A percentile compares a stretch with the other conserved stretches of the same genome.
Evolutionary conservation across 2,329 filamentous ascomycete genomes (phyloP).

Genomic region (Sarocladiaceae sp.): DNA sequence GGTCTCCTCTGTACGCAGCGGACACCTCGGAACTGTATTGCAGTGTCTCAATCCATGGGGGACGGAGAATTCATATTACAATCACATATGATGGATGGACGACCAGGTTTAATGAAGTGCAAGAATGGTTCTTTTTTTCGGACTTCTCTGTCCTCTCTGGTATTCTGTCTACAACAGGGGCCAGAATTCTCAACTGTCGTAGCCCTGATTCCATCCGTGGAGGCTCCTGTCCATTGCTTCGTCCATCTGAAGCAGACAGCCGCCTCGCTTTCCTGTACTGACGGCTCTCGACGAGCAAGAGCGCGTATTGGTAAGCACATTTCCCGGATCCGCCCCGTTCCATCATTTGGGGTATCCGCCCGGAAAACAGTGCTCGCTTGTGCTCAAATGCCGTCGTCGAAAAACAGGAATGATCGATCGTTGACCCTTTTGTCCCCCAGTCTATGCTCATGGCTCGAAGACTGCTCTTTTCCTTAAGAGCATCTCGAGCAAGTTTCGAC

Average conservation of each 20-base stretch:
- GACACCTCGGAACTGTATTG: no score
- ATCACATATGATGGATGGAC: no score
- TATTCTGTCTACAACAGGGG: slow-evolving; percentile 11
- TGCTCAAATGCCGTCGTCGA: slow-evolving; percentile 7
- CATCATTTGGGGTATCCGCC: slow-evolving; percentile 10
- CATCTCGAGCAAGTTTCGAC: slow-evolving; percentile 32
- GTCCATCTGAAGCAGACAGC: not conserved
- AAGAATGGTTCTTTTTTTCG: slow-evolving; percentile 1
- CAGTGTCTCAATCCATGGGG: no score
- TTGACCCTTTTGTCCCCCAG: slow-evolving; percentile 14
- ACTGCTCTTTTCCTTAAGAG: slow-evolving; percentile 24
- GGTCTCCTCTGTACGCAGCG: no score
- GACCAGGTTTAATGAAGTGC: no score
- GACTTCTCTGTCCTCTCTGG: slow-evolving; percentile 17
- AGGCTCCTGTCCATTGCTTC: slow-evolving; percentile 1
- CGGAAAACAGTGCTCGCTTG: slow-evolving; percentile 7
- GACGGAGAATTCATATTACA: no score
- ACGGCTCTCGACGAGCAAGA: slow-evolving; percentile 8
- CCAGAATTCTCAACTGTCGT: slow-evolving; percentile 7
- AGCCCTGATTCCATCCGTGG: slow-evolving; percentile 7
- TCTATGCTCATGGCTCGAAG: slow-evolving; percentile 27
- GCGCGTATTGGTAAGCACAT: slow-evolving; percentile 11
- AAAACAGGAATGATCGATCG: slow-evolving; percentile 9
- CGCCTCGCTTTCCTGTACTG: slow-evolving; percentile 3
- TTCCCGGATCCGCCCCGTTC: slow-evolving; percentile 17